phyloP scores from a whole-genome alignment of 768 basidiomycete genomes.

The Pulveroboletus sp. region DNA sequence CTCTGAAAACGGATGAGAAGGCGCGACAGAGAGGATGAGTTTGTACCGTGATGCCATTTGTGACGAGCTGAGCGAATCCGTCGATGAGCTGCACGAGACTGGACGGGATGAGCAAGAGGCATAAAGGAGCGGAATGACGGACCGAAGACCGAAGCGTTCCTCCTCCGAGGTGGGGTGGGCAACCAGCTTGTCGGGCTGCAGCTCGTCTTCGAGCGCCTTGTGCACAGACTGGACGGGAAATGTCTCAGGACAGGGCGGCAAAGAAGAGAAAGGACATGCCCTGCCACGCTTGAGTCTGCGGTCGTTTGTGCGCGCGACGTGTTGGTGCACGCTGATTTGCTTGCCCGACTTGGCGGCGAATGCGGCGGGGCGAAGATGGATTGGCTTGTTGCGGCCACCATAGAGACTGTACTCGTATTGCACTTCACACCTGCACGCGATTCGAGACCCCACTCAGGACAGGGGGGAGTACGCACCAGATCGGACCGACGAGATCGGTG shows the following conservation, averaged over 20 bases:
- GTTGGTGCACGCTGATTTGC: slow-evolving; percentile 50
- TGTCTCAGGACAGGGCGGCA: no score
- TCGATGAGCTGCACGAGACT: slow-evolving; percentile 76
- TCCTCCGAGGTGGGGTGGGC: slow-evolving; percentile 56
- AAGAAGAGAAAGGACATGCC: slow-evolving; percentile 36
- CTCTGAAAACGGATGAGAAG: slow-evolving; percentile 42
- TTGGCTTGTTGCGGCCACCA: slow-evolving; percentile 48
- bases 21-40: background rate
- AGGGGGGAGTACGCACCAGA: slow-evolving; percentile 43
- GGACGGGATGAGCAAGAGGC: background rate
- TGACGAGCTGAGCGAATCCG: slow-evolving; percentile 52
- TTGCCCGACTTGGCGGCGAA: slow-evolving; percentile 62
- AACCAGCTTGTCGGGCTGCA: slow-evolving; percentile 53
- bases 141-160: slow-evolving; percentile 81
- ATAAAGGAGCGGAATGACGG: slow-evolving; percentile 12
- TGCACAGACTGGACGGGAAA: slow-evolving; percentile 57
- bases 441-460: background rate
- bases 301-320: slow-evolving; percentile 56
- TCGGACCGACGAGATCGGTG: slow-evolving; percentile 57
- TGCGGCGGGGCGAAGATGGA: slow-evolving; percentile 49
- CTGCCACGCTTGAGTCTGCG: slow-evolving; percentile 49
- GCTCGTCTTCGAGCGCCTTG: slow-evolving; percentile 70
- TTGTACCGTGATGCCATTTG: slow-evolving; percentile 49
- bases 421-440: slow-evolving; percentile 64
- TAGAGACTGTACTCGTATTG: slow-evolving; percentile 76